Evolutionary conservation across 306 rosid genomes (phyloP), one percentile per base, ranked within the genome.

Genomic region (Nissolia schottii): DNA sequence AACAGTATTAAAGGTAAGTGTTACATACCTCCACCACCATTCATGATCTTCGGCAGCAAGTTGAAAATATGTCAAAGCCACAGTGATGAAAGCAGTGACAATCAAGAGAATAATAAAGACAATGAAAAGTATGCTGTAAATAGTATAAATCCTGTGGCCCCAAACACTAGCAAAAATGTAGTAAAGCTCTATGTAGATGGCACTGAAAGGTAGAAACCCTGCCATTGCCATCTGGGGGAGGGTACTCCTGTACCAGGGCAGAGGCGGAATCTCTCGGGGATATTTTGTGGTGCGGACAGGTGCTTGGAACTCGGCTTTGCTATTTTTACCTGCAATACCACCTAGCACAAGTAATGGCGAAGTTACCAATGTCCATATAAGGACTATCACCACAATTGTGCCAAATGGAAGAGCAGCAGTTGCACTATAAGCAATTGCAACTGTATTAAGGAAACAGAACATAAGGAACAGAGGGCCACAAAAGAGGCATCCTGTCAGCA

Each of bases 151-250:
- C 86, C 90, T 90, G 86, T 93, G 98, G 79, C 98, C 98, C 98
- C 98, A 93, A 7, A 93, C 97, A 48, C 97, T 93, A 27, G 98
- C 98, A 77, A 93, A 93, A 68, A 93, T 93, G 88, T 93, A 93
- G 90, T 93, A 93, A 69, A 93, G 86, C 86, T 93, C 98, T 53
- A 93, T 93, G 82, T 93, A 93, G 61, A 93, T 93, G 50, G 98
- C 98, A 80, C 98, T 93, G 83, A 93, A 93, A 53, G 98, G 98
- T 32, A 93, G 97, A 77, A 93, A 93, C 67, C 98, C 97, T 24
- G 98, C 97, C 98, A 93, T 93, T 66, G 97, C 98, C 98, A 93
- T 90, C 87, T 93, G 98, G 64, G 98, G 98, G 82, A 93, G 10
- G 29, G 92, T 86, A 50, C 93, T 84, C 73, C 98, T 80, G 80